Conservation (phyloP, 805 yeast species). For the Pichia ethanolica region DNA sequence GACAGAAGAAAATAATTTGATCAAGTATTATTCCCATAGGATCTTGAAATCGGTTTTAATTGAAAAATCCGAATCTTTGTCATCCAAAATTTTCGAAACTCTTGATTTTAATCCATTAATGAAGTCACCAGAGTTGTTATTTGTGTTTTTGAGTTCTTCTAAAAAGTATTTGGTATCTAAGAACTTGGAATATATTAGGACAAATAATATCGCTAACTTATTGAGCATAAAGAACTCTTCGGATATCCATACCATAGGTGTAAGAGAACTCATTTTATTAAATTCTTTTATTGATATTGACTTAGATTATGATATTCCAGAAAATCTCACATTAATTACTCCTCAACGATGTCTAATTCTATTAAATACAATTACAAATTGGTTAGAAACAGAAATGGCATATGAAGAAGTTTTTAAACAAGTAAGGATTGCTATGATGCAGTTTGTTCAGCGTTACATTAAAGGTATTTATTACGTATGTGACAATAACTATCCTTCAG, state of each 20-base stretch:
- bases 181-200: conserved; percentile 46
- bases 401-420: conserved; percentile 48
- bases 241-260: conserved; percentile 37
- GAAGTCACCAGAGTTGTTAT: conserved; percentile 28
- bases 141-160: conserved; percentile 30
- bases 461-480: conserved; percentile 26
- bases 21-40: conserved; percentile 29
- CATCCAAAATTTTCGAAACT: conserved; percentile 14
- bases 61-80: conserved; percentile 23
- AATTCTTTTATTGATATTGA: conserved; percentile 35
- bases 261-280: conserved; percentile 41
- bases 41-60: conserved; percentile 27
- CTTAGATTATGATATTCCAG: conserved; percentile 19
- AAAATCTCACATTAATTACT: conserved; percentile 39
- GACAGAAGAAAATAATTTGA: conserved; percentile 1
- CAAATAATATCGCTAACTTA: conserved; percentile 56
- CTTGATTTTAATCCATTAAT: conserved; percentile 28
- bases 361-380: conserved; percentile 41
- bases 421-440: conserved; percentile 44
- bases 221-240: conserved; percentile 40
- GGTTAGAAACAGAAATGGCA: conserved; percentile 58
- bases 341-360: conserved; percentile 60
- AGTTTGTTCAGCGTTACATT: conserved; percentile 29
- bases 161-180: conserved; percentile 30
- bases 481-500: conserved; percentile 24